Conservation (phyloP, 352 stramenopile genomes). For the Globisporangium solare region DNA sequence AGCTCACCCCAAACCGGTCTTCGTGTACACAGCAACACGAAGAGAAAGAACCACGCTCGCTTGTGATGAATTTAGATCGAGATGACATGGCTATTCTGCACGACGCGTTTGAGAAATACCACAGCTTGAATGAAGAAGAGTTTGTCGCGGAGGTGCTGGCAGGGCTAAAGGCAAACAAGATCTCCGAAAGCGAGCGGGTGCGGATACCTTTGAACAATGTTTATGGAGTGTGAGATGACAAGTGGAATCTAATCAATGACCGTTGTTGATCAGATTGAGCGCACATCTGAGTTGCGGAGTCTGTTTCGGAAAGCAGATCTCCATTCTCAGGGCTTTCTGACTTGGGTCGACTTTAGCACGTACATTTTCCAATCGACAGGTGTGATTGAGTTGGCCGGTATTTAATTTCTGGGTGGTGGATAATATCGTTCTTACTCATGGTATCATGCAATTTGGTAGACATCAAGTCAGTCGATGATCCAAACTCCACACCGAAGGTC, state of each 20-base stretch:
- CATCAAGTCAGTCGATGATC: neutral
- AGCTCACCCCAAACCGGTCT: neutral
- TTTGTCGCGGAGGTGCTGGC: conserved; percentile 37
- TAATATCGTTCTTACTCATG: neutral
- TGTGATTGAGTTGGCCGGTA: conserved; percentile 8
- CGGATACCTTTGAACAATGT: neutral
- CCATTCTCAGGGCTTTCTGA: conserved; percentile 20
- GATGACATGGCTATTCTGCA: conserved; percentile 31
- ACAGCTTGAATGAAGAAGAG: conserved; percentile 31
- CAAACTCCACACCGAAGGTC: conserved; percentile 9
- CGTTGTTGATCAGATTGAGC: conserved; percentile 19
- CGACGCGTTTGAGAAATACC: conserved; percentile 29
- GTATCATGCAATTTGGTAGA: neutral
- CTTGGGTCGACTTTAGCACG: conserved; percentile 41
- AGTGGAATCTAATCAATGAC: neutral
- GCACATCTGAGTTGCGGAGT: conserved; percentile 28
- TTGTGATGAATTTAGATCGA: conserved; percentile 26
- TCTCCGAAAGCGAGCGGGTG: conserved; percentile 24
- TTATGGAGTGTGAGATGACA: too few relatives aligned
- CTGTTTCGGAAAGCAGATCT: conserved; percentile 43
- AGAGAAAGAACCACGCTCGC: neutral
- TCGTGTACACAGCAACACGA: neutral
- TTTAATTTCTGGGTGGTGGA: neutral
- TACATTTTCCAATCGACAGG: conserved; percentile 38
- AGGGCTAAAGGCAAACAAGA: conserved; percentile 16